Evolutionary conservation across 2,329 filamentous ascomycete genomes (phyloP).

Genomic region (Botryotinia convoluta): DNA sequence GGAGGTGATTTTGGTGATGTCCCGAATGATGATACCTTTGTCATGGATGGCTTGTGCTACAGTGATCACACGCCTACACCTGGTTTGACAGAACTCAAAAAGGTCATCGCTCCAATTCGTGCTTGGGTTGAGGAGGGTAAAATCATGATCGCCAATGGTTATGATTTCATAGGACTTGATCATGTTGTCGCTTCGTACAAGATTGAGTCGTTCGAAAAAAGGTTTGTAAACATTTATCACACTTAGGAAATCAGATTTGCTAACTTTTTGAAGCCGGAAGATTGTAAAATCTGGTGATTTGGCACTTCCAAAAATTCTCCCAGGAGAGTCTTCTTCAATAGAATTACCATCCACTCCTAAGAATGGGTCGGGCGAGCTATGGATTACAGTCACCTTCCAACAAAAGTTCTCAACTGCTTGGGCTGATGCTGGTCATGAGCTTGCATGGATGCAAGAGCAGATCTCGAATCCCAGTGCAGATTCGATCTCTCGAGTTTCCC

Average conservation of each 20-base stretch:
- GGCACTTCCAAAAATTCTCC: conserved; percentile 44
- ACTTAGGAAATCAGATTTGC: conserved; percentile 8
- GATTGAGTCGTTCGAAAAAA: conserved; percentile 44
- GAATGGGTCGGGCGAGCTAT: conserved; percentile 9
- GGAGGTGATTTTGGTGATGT: conserved; percentile 61
- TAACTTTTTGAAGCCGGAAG: conserved; percentile 24
- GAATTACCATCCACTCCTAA: conserved; percentile 15
- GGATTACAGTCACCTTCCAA: conserved; percentile 37
- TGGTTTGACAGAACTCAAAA: conserved; percentile 56
- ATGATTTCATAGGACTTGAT: conserved; percentile 53
- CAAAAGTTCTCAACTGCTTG: conserved; percentile 47
- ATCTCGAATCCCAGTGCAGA: conserved; percentile 21
- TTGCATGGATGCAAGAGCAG: conserved; percentile 51
- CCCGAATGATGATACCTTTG: conserved; percentile 60
- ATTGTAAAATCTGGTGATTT: conserved; percentile 41
- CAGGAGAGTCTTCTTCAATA: conserved; percentile 23
- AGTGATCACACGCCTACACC: conserved; percentile 55
- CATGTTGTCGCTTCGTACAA: conserved; percentile 48
- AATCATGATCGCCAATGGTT: conserved; percentile 45
- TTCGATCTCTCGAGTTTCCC: conserved; percentile 25
- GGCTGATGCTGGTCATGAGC: conserved; percentile 52
- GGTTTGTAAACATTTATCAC: conserved; percentile 38
- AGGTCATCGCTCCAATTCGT: conserved; percentile 54
- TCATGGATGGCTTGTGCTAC: conserved; percentile 58
- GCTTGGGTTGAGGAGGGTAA: conserved; percentile 40